Evolutionary conservation across 2,329 filamentous ascomycete genomes (phyloP).

Genomic region (Gliomastix tumulicola): DNA sequence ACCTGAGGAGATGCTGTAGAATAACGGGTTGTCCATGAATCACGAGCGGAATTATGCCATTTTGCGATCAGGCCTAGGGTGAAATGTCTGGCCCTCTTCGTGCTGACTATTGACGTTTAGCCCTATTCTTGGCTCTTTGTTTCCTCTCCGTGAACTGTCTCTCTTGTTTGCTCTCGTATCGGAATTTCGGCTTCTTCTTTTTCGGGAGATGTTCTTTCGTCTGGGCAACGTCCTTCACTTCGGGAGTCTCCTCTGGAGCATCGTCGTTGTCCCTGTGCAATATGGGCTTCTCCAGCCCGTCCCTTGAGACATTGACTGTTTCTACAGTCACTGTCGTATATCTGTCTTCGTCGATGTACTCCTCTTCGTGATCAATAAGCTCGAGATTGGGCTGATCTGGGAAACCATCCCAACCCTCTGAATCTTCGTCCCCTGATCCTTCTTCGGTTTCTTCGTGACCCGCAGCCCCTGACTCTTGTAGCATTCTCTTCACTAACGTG

Average conservation of each 20-base stretch:
- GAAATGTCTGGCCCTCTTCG: no score
- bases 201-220: slow-evolving; percentile 47
- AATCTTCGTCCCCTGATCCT: slow-evolving; percentile 31
- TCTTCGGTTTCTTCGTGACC: slow-evolving; percentile 28
- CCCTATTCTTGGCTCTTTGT: slow-evolving; percentile 63
- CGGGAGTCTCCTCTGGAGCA: slow-evolving; percentile 16
- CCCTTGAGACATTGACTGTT: slow-evolving; percentile 70
- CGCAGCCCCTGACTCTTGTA: slow-evolving; percentile 50
- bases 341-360: slow-evolving; percentile 94
- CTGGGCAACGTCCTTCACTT: slow-evolving; percentile 10
- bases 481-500: slow-evolving; percentile 62
- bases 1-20: no score
- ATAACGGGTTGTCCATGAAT: no score
- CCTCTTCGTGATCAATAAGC: slow-evolving; percentile 73
- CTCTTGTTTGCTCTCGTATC: slow-evolving; percentile 85
- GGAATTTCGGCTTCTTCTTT: slow-evolving; percentile 85
- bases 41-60: no score
- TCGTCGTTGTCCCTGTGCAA: slow-evolving; percentile 17
- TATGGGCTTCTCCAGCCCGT: slow-evolving; percentile 57
- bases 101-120: no score
- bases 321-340: slow-evolving; percentile 95
- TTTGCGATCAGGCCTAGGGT: no score
- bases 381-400: slow-evolving; percentile 39
- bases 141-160: slow-evolving; percentile 68
- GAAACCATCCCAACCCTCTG: slow-evolving; percentile 60